Percentiles rank a stretch among this genome's conserved stretches.
Evolutionary conservation across 2,329 filamentous ascomycete species (phyloP).

Genomic region (Chrysoporthe puriensis): DNA sequence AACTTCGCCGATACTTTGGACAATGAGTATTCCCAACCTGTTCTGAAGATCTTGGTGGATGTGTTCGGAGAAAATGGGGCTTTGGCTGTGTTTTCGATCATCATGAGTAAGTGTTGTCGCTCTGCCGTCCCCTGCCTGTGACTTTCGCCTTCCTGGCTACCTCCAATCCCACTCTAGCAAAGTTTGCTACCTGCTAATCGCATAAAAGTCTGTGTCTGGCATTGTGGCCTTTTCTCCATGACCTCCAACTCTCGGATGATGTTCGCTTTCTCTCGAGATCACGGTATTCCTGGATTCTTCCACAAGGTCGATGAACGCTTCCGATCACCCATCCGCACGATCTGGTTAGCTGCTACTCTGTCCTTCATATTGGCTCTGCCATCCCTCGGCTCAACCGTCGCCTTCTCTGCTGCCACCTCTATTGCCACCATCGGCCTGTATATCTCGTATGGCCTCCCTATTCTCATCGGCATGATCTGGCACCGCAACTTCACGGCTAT

Average conservation of each 20-base stretch:
- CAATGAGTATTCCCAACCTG: conserved; percentile 53
- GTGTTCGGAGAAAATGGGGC: conserved; percentile 59
- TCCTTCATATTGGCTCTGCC: conserved; percentile 60
- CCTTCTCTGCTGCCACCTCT: conserved; percentile 60
- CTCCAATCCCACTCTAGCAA: too few species aligned
- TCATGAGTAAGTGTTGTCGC: conserved; percentile 45
- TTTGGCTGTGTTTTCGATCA: conserved; percentile 56
- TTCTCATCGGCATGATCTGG: conserved; percentile 58
- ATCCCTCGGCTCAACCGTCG: conserved; percentile 57
- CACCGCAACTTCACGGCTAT: conserved; percentile 50
- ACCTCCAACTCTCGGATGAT: conserved; percentile 63
- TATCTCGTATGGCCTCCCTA: conserved; percentile 61
- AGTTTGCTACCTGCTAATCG: not conserved
- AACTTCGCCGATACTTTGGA: conserved; percentile 54
- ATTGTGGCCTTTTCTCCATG: conserved; percentile 62
- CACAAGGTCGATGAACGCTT: conserved; percentile 55
- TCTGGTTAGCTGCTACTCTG: conserved; percentile 59
- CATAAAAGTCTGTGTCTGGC: conserved; percentile 57
- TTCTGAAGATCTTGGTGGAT: conserved; percentile 62
- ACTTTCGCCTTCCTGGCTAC: too few species aligned
- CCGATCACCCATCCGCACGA: conserved; percentile 53
- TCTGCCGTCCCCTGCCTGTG: not conserved
- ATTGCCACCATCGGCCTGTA: conserved; percentile 64
- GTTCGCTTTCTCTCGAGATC: conserved; percentile 60
- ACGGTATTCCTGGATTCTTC: conserved; percentile 60